phyloP scores from a whole-genome alignment of 176 grass and related monocot species.

The Poa annua region DNA sequence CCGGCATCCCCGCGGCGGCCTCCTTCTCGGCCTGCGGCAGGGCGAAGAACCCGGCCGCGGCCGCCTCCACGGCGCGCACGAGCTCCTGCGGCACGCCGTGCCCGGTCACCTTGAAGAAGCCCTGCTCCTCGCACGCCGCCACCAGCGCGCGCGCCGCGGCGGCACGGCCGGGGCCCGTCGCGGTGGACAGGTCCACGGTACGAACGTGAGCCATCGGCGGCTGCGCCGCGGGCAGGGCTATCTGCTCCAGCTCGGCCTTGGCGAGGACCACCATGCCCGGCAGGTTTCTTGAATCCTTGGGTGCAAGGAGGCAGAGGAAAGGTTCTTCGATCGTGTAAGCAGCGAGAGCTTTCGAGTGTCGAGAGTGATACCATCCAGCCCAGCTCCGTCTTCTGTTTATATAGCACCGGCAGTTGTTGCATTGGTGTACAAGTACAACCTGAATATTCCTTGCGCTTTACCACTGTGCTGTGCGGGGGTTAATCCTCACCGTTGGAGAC shows the following conservation, averaged over 20 bases:
- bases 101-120: conserved; percentile 82
- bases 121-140: conserved; percentile 72
- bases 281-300: neutral
- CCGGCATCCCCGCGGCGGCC: conserved; percentile 13
- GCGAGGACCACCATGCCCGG: conserved; percentile 66
- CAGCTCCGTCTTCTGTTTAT: neutral
- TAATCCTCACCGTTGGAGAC: neutral
- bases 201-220: conserved; percentile 45
- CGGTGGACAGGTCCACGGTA: conserved; percentile 59
- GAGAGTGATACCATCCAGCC: neutral
- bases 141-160: conserved; percentile 57
- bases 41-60: conserved; percentile 63
- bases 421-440: neutral
- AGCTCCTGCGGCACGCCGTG: conserved; percentile 71
- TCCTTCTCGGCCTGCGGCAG: conserved; percentile 70
- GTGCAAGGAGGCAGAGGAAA: conserved; percentile 22
- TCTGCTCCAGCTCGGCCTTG: conserved; percentile 68
- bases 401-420: neutral
- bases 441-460: no score
- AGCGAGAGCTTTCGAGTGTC: neutral
- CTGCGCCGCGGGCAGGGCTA: conserved; percentile 45
- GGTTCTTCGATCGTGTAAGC: neutral
- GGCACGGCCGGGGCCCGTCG: conserved; percentile 11
- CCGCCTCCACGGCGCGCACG: conserved; percentile 57
- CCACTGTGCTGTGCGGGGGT: no score